These are phyloP conservation scores for Nakazawaea peltata DNA, from an alignment of 805 yeast species.

Conservation along the genomic window DNA sequence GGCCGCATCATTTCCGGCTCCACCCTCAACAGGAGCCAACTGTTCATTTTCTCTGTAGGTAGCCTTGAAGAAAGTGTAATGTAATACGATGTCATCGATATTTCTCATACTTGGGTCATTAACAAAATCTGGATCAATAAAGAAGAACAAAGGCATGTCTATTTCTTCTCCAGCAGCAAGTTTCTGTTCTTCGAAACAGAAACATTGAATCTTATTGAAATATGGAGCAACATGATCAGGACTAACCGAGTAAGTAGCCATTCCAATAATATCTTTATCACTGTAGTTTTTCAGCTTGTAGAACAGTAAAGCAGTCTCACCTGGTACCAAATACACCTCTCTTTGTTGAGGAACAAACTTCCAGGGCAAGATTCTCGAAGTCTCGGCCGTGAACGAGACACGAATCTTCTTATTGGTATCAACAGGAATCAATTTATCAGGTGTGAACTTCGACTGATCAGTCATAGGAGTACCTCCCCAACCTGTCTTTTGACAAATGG, in stretches of 20 bases:
- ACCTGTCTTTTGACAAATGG: conserved; percentile 90
- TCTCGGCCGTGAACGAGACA: conserved; percentile 87
- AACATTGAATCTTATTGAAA: conserved; percentile 95
- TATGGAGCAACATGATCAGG: conserved; percentile 97
- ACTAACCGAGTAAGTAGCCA: conserved; percentile 96
- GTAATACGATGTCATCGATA: conserved; percentile 81
- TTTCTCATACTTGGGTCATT: conserved; percentile 89
- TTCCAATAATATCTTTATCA: conserved; percentile 88
- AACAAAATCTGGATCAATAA: conserved; percentile 93
- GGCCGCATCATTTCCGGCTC: conserved; percentile 8
- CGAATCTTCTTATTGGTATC: conserved; percentile 75
- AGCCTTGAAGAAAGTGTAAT: conserved; percentile 84
- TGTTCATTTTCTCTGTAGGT: conserved; percentile 18
- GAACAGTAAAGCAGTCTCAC: conserved; percentile 95
- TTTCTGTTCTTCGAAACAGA: conserved; percentile 95
- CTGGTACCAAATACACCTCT: conserved; percentile 89
- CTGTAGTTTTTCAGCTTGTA: conserved; percentile 85
- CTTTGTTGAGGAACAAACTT: conserved; percentile 89
- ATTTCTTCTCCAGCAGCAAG: conserved; percentile 94
- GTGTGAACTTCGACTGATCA: conserved; percentile 69
- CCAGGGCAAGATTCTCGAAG: conserved; percentile 90
- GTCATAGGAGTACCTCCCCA: conserved; percentile 95
- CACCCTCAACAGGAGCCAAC: conserved; percentile 8
- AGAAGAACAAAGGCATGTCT: conserved; percentile 97
- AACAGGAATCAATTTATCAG: conserved; percentile 83